phyloP scores from a whole-genome alignment of 257 asterid genomes.

The Fraxinus excelsior region DNA sequence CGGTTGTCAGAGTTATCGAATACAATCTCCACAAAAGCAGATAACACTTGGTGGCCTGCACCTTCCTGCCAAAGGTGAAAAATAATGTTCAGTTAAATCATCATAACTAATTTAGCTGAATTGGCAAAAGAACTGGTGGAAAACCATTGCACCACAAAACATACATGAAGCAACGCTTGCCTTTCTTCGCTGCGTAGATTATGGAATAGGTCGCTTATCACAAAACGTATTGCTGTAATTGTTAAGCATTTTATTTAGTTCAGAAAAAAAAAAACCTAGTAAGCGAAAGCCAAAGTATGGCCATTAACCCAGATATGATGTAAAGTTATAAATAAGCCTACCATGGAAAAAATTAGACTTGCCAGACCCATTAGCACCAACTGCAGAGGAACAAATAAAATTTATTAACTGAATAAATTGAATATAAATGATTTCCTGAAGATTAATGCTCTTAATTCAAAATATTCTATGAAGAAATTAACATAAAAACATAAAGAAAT shows the following conservation, averaged over 20 bases:
- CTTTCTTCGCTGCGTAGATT: conserved; percentile 94
- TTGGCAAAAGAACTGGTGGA: conserved; percentile 1
- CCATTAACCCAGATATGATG: background rate
- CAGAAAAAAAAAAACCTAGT: background rate
- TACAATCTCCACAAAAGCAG: conserved; percentile 98
- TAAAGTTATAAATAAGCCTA: conserved; percentile 31
- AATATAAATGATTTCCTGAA: conserved; percentile 9
- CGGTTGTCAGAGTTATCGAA: conserved; percentile 97
- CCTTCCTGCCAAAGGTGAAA: conserved; percentile 73
- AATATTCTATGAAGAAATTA: background rate
- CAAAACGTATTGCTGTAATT: conserved; percentile 88
- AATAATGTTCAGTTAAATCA: conserved; percentile 13
- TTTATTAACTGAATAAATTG: conserved; percentile 6
- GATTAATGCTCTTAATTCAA: conserved; percentile 14
- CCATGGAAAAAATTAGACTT: conserved; percentile 98
- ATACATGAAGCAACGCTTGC: conserved; percentile 88
- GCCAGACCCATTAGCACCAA: conserved; percentile 99
- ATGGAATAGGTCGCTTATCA: conserved; percentile 90
- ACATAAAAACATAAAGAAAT: background rate
- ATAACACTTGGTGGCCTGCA: conserved; percentile 87
- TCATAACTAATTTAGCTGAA: conserved; percentile 6
- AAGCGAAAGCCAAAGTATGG: background rate
- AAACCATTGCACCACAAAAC: conserved; percentile 34
- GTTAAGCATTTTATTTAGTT: conserved; percentile 14
- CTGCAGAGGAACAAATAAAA: conserved; percentile 39